Evolutionary conservation across 2,329 filamentous ascomycete genomes (phyloP).

Genomic region (Byssochlamys sp.): DNA sequence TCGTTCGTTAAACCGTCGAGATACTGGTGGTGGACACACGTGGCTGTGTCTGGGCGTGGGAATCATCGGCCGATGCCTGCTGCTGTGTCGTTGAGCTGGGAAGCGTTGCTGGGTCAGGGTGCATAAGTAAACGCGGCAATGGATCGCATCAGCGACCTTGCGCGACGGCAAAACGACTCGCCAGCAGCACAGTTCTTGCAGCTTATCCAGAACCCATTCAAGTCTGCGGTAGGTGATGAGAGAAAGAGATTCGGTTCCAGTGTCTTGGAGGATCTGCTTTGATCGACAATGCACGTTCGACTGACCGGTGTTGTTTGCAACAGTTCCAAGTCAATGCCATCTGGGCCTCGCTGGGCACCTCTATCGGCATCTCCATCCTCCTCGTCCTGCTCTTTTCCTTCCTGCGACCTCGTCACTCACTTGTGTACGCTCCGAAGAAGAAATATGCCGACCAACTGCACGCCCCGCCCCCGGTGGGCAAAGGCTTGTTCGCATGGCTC

Average conservation of each 20-base stretch:
- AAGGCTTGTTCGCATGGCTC: conserved; percentile 81
- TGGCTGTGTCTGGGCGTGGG: background rate
- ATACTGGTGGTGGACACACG: background rate
- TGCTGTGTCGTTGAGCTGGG: background rate
- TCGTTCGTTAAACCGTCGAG: background rate
- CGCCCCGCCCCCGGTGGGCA: conserved; percentile 74
- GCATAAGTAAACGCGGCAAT: background rate
- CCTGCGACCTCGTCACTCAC: conserved; percentile 78
- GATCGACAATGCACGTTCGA: conserved; percentile 4
- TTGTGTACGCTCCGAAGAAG: conserved; percentile 87
- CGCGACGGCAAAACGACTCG: conserved; percentile 17
- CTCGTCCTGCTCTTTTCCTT: conserved; percentile 78
- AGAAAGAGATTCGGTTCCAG: no score
- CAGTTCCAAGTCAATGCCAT: conserved; percentile 55
- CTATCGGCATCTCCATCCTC: conserved; percentile 61
- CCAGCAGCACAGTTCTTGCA: conserved; percentile 31
- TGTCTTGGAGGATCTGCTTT: background rate
- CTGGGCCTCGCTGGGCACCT: conserved; percentile 69
- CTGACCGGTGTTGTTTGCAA: background rate
- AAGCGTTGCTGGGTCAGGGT: background rate
- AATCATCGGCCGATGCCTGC: background rate
- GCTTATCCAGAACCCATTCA: conserved; percentile 38
- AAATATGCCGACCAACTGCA: conserved; percentile 88
- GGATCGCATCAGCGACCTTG: background rate
- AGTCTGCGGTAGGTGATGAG: conserved; percentile 28